These are phyloP conservation scores for Xylariaceae sp. DNA, from an alignment of 2,329 filamentous ascomycete genomes.

Conservation along the genomic window DNA sequence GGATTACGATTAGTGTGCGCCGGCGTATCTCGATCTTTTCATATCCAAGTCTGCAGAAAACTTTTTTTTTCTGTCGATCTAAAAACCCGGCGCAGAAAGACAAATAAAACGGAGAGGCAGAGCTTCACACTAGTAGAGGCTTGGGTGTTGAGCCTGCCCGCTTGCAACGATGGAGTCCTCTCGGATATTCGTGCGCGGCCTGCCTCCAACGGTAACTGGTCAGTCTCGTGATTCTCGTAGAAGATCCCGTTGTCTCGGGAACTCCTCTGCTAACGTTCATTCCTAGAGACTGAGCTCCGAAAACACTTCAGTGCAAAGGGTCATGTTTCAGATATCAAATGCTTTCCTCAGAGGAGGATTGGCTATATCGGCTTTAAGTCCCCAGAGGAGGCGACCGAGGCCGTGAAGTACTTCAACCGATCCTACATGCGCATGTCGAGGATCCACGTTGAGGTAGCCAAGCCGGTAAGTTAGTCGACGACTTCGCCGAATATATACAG, in stretches of 20 bases:
- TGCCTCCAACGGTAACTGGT: constrained; percentile 81
- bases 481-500: constrained; percentile 7
- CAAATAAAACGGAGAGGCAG: not conserved
- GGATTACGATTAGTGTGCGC: not conserved
- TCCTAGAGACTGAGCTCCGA: constrained; percentile 17
- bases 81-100: constrained; percentile 3
- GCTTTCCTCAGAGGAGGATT: constrained; percentile 83
- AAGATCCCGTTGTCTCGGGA: not conserved
- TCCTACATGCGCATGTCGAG: constrained; percentile 95
- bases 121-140: not conserved
- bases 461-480: constrained; percentile 54
- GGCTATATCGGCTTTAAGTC: constrained; percentile 93
- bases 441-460: constrained; percentile 83
- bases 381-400: constrained; percentile 70
- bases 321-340: constrained; percentile 84
- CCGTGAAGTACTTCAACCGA: constrained; percentile 92
- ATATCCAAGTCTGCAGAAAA: not conserved
- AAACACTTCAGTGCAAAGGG: constrained; percentile 77
- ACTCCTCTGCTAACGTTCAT: constrained; percentile 7
- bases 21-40: not conserved
- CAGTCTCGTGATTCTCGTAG: not conserved
- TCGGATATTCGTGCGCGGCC: constrained; percentile 70
- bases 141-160: not conserved
- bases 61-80: constrained; percentile 2
- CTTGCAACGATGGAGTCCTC: constrained; percentile 46